A percentile compares a stretch with the other conserved stretches of the same genome.
Evolutionary conservation across 2,329 filamentous ascomycete species (phyloP).

Genomic region (Fusarium palustre): DNA sequence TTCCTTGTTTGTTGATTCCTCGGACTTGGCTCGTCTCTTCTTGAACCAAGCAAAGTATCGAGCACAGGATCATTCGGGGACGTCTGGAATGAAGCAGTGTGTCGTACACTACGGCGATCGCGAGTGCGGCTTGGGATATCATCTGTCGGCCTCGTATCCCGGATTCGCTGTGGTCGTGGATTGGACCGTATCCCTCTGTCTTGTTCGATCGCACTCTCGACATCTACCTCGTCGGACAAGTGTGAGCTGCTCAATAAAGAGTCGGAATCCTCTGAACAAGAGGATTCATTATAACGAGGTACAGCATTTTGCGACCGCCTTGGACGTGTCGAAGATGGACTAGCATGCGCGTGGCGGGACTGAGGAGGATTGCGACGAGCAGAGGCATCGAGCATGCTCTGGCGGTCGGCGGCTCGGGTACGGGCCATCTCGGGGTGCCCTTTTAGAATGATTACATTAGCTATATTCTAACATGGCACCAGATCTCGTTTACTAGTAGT

Average conservation of each 20-base stretch:
- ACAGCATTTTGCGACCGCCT: conserved; percentile 29
- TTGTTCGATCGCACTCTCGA: conserved; percentile 25
- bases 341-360: conserved; percentile 22
- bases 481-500: too few species aligned
- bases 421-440: conserved; percentile 45
- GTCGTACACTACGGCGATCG: conserved; percentile 27
- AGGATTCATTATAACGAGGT: conserved; percentile 23
- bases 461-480: not conserved
- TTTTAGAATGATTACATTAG: conserved; percentile 22
- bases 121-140: not conserved
- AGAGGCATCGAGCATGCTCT: conserved; percentile 14
- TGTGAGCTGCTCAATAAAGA: conserved; percentile 22
- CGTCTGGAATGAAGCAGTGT: conserved; percentile 22
- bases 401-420: conserved; percentile 44
- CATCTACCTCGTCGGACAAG: conserved; percentile 16
- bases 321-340: conserved; percentile 26
- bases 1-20: conserved; percentile 24
- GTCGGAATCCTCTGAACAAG: conserved; percentile 24
- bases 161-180: conserved; percentile 15
- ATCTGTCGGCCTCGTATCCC: not conserved
- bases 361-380: conserved; percentile 44
- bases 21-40: not conserved
- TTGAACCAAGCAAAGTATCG: not conserved
- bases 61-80: not conserved
- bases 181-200: conserved; percentile 10